phyloP scores from a whole-genome alignment of 345 rosid genomes.

The Lepidium aucheri region DNA sequence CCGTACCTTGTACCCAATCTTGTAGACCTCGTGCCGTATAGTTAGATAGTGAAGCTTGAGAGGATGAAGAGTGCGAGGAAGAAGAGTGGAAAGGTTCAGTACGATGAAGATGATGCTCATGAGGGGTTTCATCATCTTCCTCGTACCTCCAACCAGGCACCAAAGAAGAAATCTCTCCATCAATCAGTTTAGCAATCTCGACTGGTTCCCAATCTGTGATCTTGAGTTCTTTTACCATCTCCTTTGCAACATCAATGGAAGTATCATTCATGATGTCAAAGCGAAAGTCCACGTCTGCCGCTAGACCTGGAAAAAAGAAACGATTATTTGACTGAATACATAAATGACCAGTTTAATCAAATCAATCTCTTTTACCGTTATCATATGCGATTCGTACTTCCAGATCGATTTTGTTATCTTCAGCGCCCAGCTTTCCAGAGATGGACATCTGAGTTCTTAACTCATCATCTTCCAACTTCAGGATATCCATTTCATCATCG shows the following conservation, averaged over 20 bases:
- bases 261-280: constrained; percentile 60
- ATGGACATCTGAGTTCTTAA: constrained; percentile 47
- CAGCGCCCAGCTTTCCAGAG: constrained; percentile 57
- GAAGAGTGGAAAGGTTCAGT: constrained; percentile 34
- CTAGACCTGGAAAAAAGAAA: constrained; percentile 34
- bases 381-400: constrained; percentile 50
- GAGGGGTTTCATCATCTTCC: constrained; percentile 34
- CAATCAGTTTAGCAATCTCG: constrained; percentile 67
- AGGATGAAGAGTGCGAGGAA: constrained; percentile 52
- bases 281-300: constrained; percentile 48
- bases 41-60: constrained; percentile 47
- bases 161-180: constrained; percentile 52
- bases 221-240: constrained; percentile 79
- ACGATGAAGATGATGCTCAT: constrained; percentile 11
- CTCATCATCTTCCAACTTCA: constrained; percentile 40
- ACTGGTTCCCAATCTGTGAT: constrained; percentile 61
- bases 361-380: constrained; percentile 31
- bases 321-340: background rate
- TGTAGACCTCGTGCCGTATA: constrained; percentile 24
- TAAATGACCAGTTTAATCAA: background rate
- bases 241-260: constrained; percentile 59
- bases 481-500: constrained; percentile 40
- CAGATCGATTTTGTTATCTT: constrained; percentile 60
- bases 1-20: constrained; percentile 48
- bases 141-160: constrained; percentile 42